phyloP scores from a whole-genome alignment of 1,139 yeast species.

The Suhomyces panamericanus region DNA sequence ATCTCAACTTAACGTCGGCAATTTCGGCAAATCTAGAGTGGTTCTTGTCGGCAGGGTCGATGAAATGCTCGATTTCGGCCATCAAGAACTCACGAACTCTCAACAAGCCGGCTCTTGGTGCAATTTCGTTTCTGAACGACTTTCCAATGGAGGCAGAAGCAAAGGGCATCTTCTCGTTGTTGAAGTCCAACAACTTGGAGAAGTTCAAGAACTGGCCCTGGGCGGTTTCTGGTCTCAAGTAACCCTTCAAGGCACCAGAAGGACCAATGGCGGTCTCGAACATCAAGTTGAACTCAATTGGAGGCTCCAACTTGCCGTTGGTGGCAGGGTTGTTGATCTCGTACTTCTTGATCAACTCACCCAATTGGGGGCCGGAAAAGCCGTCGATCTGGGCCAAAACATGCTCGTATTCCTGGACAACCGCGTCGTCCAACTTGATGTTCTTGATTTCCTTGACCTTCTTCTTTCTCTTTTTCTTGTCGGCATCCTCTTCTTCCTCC shows the following conservation, averaged over 20 bases:
- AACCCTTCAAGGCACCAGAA: constrained; percentile 93
- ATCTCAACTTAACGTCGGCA: constrained; percentile 66
- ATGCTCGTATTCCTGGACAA: constrained; percentile 76
- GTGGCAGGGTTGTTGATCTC: constrained; percentile 90
- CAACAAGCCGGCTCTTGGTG: constrained; percentile 95
- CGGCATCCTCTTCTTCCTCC: constrained; percentile 62
- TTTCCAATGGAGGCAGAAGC: constrained; percentile 99
- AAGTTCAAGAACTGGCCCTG: constrained; percentile 99
- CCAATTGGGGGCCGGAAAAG: constrained; percentile 87
- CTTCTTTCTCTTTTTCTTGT: constrained; percentile 86
- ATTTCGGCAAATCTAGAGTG: constrained; percentile 82
- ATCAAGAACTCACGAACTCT: constrained; percentile 98
- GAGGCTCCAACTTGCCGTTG: constrained; percentile 81
- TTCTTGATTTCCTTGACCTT: constrained; percentile 95
- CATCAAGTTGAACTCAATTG: constrained; percentile 96
- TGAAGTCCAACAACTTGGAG: constrained; percentile 87
- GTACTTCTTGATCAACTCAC: constrained; percentile 78
- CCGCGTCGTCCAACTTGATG: constrained; percentile 78
- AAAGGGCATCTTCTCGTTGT: constrained; percentile 96
- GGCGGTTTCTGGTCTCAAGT: constrained; percentile 97
- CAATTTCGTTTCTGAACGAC: constrained; percentile 97
- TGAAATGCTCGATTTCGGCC: constrained; percentile 99
- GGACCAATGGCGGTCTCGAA: constrained; percentile 99
- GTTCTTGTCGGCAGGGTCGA: constrained; percentile 84
- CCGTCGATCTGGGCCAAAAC: constrained; percentile 95